Conservation (phyloP, 73 alveolate species). For the Blepharisma japonicum region DNA sequence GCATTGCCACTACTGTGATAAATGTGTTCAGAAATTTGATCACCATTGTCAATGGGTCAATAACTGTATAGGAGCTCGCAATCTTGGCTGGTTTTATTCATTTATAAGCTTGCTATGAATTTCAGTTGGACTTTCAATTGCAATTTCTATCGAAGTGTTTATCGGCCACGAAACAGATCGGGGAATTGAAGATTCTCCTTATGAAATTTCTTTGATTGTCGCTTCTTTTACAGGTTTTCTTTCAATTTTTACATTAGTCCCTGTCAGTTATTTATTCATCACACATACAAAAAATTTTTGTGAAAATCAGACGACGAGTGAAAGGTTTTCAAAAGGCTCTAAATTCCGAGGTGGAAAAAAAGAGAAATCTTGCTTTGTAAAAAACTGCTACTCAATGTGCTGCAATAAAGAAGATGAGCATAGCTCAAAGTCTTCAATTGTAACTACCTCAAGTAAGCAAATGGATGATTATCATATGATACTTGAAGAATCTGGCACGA, state of each 20-base stretch:
- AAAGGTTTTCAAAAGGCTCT: neutral
- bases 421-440: too few species aligned
- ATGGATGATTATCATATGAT: too few species aligned
- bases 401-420: neutral
- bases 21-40: conserved; percentile 37
- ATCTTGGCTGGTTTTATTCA: conserved; percentile 16
- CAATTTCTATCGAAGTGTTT: neutral
- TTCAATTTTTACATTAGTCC: neutral
- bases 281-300: neutral
- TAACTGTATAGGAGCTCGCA: conserved; percentile 38
- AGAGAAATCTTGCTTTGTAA: neutral
- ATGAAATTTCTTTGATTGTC: neutral
- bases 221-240: conserved; percentile 7
- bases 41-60: conserved; percentile 44
- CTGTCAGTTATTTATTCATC: neutral
- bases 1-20: conserved; percentile 38
- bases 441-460: too few species aligned
- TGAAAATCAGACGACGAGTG: conserved; percentile 13
- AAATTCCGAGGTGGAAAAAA: neutral
- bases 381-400: conserved; percentile 5
- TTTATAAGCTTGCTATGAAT: neutral
- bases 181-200: neutral
- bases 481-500: too few species aligned
- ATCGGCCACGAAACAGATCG: neutral
- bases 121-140: neutral